These are phyloP conservation scores for Paecilomyces fulvus DNA, from an alignment of 2,329 filamentous ascomycete genomes.

Conservation along the genomic window DNA sequence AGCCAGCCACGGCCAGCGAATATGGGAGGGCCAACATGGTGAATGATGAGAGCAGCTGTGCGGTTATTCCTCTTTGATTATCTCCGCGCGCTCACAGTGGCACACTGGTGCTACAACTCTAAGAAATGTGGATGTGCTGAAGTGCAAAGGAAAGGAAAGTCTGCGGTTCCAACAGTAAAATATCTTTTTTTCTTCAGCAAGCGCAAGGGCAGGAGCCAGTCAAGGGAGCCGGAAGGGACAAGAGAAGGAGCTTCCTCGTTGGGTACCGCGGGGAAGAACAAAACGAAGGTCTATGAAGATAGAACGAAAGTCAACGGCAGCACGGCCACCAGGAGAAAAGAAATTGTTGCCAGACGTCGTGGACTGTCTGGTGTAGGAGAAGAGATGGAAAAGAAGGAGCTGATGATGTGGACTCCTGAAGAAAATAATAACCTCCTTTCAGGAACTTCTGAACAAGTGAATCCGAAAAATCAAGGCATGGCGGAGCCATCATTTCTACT, in stretches of 20 bases:
- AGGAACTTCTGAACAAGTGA: not conserved
- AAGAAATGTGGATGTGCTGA: not conserved
- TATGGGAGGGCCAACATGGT: slow-evolving; percentile 6
- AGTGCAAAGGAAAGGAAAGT: not conserved
- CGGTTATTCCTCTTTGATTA: not conserved
- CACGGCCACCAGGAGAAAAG: not conserved
- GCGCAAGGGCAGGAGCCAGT: not conserved
- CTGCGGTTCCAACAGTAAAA: not conserved
- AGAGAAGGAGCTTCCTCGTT: not conserved
- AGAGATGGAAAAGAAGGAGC: not conserved
- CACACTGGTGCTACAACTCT: not conserved
- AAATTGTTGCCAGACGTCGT: not conserved
- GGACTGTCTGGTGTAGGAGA: not conserved
- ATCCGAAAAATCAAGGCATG: not conserved
- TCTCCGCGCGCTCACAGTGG: not conserved
- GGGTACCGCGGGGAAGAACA: not conserved
- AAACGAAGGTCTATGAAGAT: not conserved
- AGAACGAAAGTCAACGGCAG: not conserved
- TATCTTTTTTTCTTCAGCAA: not conserved
- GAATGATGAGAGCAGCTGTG: not conserved
- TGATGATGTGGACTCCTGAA: not conserved
- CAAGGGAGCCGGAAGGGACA: not conserved
- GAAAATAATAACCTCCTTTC: not conserved
- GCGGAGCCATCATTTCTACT: not conserved
- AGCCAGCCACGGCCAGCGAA: slow-evolving; percentile 1